Percentiles rank a stretch among this genome's conserved stretches.
Conservation (phyloP, 2,329 filamentous ascomycete species). For the Colletotrichum chlorophyti region DNA sequence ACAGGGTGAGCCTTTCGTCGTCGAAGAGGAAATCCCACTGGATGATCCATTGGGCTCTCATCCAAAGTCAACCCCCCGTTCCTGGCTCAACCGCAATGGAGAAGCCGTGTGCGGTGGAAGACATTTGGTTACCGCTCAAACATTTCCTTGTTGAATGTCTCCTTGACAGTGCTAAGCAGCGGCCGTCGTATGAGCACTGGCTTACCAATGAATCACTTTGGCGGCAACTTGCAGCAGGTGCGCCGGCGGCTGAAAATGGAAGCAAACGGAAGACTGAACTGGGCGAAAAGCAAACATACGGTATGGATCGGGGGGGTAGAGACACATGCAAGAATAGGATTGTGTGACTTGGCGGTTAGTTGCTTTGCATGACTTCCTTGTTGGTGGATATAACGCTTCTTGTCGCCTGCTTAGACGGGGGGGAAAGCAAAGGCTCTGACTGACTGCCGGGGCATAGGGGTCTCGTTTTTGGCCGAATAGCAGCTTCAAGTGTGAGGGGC, state of each 20-base stretch:
- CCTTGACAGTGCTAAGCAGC: background rate
- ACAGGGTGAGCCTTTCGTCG: too few species aligned
- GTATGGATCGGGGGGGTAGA: background rate
- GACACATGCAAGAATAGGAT: background rate
- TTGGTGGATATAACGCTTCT: background rate
- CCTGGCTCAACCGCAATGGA: too few species aligned
- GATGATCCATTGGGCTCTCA: too few species aligned
- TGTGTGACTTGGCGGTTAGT: background rate
- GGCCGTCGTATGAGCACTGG: background rate
- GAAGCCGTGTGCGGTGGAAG: too few species aligned
- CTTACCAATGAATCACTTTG: background rate
- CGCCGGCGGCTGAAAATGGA: background rate
- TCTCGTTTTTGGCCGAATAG: background rate
- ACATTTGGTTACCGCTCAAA: too few species aligned
- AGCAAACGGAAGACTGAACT: slow-evolving; percentile 3
- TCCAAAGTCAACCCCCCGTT: too few species aligned
- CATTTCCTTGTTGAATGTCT: too few species aligned
- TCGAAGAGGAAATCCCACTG: too few species aligned
- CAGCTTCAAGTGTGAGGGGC: background rate
- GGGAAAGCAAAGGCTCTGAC: background rate
- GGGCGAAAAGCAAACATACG: slow-evolving; percentile 15
- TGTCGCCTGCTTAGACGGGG: too few species aligned
- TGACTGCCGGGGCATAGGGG: too few species aligned
- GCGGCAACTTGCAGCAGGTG: slow-evolving; percentile 14
- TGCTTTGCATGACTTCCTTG: slow-evolving; percentile 1